Evolutionary conservation across 2,329 filamentous ascomycete species (phyloP).

Genomic region (Immersiporthe knoxdaviesiana): DNA sequence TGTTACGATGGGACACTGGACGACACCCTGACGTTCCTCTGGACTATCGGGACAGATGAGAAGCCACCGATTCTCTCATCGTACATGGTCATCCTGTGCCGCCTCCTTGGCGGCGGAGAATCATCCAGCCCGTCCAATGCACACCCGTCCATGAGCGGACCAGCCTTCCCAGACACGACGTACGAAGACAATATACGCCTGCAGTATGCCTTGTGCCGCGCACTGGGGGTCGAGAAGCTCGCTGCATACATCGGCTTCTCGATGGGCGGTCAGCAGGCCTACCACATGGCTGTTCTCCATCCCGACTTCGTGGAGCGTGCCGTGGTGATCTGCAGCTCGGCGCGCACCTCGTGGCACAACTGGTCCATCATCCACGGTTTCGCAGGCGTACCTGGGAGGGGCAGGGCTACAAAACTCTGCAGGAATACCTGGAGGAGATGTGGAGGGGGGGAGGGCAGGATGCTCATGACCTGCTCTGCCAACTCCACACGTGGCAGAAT

Average conservation of each 20-base stretch:
- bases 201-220: conserved; percentile 48
- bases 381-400: conserved; percentile 67
- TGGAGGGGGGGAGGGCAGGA: conserved; percentile 52
- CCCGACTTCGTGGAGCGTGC: conserved; percentile 50
- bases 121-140: conserved; percentile 57
- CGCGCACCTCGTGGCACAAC: conserved; percentile 55
- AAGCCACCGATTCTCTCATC: conserved; percentile 26
- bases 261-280: conserved; percentile 59
- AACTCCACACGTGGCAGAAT: conserved; percentile 18
- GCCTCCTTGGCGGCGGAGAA: conserved; percentile 56
- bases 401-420: conserved; percentile 68
- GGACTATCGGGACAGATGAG: neutral
- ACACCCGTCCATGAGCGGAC: conserved; percentile 32
- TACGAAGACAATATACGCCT: conserved; percentile 56
- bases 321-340: conserved; percentile 55
- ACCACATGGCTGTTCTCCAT: conserved; percentile 53
- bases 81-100: conserved; percentile 54
- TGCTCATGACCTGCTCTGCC: conserved; percentile 32
- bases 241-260: conserved; percentile 57
- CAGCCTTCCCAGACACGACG: conserved; percentile 48
- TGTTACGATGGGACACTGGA: conserved; percentile 21
- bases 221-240: conserved; percentile 47
- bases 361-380: conserved; percentile 63
- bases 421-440: conserved; percentile 74
- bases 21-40: conserved; percentile 27